phyloP scores from a whole-genome alignment of 805 yeast genomes.

The Yarrowia yakushimensis region DNA sequence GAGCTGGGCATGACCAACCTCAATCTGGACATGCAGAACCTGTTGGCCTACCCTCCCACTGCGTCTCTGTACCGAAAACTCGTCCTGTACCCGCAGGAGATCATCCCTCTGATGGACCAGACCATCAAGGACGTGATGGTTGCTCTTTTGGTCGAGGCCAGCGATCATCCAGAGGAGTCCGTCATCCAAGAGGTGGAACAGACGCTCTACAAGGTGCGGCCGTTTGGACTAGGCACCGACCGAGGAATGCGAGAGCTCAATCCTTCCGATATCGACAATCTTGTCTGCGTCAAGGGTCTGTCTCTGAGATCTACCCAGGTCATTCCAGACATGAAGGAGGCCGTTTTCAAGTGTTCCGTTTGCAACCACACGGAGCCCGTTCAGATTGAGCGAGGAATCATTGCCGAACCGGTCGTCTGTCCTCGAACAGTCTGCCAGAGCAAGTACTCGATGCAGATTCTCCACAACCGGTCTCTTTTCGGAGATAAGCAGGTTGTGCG shows the following conservation, averaged over 20 bases:
- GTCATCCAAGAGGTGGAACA: conserved; percentile 71
- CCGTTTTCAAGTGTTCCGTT: conserved; percentile 90
- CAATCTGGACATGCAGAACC: conserved; percentile 77
- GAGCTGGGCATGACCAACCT: conserved; percentile 75
- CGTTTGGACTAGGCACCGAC: conserved; percentile 67
- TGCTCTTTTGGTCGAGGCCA: conserved; percentile 37
- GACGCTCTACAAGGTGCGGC: conserved; percentile 80
- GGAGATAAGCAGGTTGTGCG: conserved; percentile 94
- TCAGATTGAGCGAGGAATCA: conserved; percentile 90
- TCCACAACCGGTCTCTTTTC: conserved; percentile 89
- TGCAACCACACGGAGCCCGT: conserved; percentile 91
- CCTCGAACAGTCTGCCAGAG: conserved; percentile 85
- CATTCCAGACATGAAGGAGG: conserved; percentile 96
- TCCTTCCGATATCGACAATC: conserved; percentile 90
- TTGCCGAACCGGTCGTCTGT: conserved; percentile 88
- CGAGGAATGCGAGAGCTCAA: conserved; percentile 89
- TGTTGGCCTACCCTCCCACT: conserved; percentile 71
- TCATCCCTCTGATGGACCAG: conserved; percentile 96
- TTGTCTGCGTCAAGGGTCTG: conserved; percentile 86
- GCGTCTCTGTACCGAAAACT: conserved; percentile 79
- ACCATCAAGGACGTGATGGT: conserved; percentile 87
- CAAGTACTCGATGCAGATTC: conserved; percentile 78
- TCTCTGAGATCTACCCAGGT: conserved; percentile 85
- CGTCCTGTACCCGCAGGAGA: conserved; percentile 92
- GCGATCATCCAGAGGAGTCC: conserved; percentile 29